Evolutionary conservation across 1,139 yeast genomes (phyloP), one percentile per base, ranked within the genome.

Genomic region (Debaryomyces robertsiae): DNA sequence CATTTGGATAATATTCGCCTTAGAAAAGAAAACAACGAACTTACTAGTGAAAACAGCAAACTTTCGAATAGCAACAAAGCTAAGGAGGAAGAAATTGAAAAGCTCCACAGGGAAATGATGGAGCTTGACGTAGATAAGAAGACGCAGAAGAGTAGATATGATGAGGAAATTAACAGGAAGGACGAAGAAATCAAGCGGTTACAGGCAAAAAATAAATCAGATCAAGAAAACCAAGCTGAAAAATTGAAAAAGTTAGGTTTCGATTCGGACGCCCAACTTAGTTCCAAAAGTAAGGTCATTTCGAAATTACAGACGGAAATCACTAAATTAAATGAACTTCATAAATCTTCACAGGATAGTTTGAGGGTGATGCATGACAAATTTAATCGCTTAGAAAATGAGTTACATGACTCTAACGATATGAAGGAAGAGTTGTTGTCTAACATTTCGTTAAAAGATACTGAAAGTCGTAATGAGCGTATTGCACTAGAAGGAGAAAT

Each of bases 341-440:
- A 46, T 27, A 47, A 52, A 13, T 46, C 40, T 4, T 49, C 53
- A 3, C 42, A 50, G 1, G 39, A 53, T 22, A 63, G 58, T 40
- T 11, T 40, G 2, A 23, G 4, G 11, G 13, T n/a, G 15, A 37
- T 37, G 23, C 36, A 27, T n/a, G 15, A 40, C 7, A 27, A 54
- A 11, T 49, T 69, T 1, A 50, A 58, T 2, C 53, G 50, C 3
- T 50, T 65, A 30, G 55, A 60, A 14, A 45, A 41, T 29, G 60
- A 63, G 30, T 49, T 74, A 16, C 52, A 56, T 22, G 71, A 68
- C 38, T 58, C 67, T 23, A 60, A 56, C 30, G 50, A 52, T 3
- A 74, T 81, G 71, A 84, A 84, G 53, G 67, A 73, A 24, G 90
- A 84, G 50, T 63, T 84, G 19, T 59, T 82, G 29, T 86, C 83